Evolutionary conservation across 805 yeast species (phyloP).

Genomic region (Monosporozyma siamensis): DNA sequence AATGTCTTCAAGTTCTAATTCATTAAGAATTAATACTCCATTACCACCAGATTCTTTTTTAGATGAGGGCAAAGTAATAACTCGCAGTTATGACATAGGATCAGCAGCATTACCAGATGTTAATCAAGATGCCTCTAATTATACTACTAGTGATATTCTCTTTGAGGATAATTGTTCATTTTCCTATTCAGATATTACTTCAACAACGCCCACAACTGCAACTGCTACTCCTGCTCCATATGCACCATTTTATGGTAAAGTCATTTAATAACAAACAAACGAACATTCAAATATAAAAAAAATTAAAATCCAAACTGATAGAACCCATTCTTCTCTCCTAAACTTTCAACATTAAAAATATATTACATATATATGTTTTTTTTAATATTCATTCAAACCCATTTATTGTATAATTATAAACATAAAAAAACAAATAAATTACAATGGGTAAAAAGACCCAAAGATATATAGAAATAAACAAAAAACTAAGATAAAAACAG

Average conservation of each 20-base stretch:
- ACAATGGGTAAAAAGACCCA: too few species aligned
- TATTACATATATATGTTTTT: too few species aligned
- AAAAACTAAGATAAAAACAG: too few species aligned
- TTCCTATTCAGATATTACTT: not conserved
- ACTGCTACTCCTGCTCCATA: not conserved
- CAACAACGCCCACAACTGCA: not conserved
- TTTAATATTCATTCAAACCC: too few species aligned
- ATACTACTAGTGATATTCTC: not conserved
- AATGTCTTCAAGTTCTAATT: not conserved
- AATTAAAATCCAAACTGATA: not conserved
- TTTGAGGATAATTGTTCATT: not conserved
- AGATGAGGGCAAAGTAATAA: conserved; percentile 1
- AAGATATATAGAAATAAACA: too few species aligned
- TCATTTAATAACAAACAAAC: too few species aligned
- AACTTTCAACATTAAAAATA: too few species aligned
- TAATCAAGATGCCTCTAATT: not conserved
- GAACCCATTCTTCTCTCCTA: too few species aligned
- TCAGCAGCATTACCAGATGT: not conserved
- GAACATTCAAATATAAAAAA: too few species aligned
- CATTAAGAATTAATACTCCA: not conserved
- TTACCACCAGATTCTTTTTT: not conserved
- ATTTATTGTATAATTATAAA: too few species aligned
- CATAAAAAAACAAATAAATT: too few species aligned
- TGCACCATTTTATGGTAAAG: not conserved
- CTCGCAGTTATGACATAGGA: not conserved